Conservation (phyloP, 1,284 basidiomycete species). For the Cutaneotrichosporon sp. region DNA sequence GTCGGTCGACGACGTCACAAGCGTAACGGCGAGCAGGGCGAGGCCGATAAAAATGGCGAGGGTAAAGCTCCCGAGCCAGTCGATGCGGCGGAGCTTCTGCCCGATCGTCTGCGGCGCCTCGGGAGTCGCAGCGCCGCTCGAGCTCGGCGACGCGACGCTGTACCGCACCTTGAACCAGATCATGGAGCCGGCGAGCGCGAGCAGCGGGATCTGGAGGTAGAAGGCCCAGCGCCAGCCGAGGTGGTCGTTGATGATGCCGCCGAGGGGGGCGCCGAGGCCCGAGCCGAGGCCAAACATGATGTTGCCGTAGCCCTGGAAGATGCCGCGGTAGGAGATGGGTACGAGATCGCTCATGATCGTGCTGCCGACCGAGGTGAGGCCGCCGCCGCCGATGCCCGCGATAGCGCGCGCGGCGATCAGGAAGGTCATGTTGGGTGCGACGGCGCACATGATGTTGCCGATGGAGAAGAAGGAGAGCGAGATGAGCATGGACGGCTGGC, state of each 20-base stretch:
- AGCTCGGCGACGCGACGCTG: conserved; percentile 28
- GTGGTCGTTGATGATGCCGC: conserved; percentile 78
- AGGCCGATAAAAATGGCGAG: conserved; percentile 73
- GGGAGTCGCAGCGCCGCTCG: conserved; percentile 55
- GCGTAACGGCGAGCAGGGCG: conserved; percentile 71
- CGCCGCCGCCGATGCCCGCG: conserved; percentile 88
- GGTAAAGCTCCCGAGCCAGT: conserved; percentile 76
- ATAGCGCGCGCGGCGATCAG: conserved; percentile 77
- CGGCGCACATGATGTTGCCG: conserved; percentile 77
- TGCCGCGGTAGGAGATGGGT: conserved; percentile 73
- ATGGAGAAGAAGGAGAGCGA: conserved; percentile 76
- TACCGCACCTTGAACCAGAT: conserved; percentile 69
- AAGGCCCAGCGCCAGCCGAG: conserved; percentile 70
- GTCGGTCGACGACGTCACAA: conserved; percentile 61
- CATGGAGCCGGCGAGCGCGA: conserved; percentile 67
- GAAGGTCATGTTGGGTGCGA: conserved; percentile 79
- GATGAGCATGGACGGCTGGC: conserved; percentile 70
- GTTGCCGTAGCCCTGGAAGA: conserved; percentile 87
- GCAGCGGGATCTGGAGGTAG: conserved; percentile 71
- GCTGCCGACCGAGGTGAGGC: conserved; percentile 54
- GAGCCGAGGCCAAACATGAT: conserved; percentile 58
- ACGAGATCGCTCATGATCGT: conserved; percentile 56
- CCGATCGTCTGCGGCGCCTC: conserved; percentile 61
- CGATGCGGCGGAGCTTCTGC: conserved; percentile 73
- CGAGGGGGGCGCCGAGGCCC: conserved; percentile 81